phyloP scores from a whole-genome alignment of 2,329 filamentous ascomycete genomes.

The Ramularia collo-cygni region DNA sequence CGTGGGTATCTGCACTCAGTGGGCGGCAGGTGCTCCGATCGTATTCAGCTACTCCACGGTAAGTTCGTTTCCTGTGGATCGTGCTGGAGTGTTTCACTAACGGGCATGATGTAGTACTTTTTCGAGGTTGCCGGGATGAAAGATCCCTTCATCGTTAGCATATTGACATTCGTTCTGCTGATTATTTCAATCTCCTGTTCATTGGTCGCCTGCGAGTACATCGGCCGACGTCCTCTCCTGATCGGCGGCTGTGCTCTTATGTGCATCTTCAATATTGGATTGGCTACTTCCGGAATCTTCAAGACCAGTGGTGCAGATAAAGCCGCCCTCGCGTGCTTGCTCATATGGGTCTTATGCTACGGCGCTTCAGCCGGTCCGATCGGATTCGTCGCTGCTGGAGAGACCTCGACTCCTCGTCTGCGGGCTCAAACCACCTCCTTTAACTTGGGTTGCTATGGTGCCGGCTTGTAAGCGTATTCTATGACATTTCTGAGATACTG shows the following conservation, averaged over 20 bases:
- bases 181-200: slow-evolving; percentile 27
- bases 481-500: neutral
- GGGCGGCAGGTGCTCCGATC: slow-evolving; percentile 14
- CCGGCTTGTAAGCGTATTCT: slow-evolving; percentile 9
- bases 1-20: slow-evolving; percentile 16
- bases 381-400: slow-evolving; percentile 11
- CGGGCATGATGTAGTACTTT: slow-evolving; percentile 8
- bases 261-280: slow-evolving; percentile 13
- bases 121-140: slow-evolving; percentile 14
- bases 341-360: slow-evolving; percentile 16
- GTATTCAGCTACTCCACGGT: slow-evolving; percentile 16
- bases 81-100: neutral
- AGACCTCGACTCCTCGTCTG: slow-evolving; percentile 12
- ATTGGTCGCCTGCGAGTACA: slow-evolving; percentile 12
- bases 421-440: slow-evolving; percentile 10
- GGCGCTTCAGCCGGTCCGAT: slow-evolving; percentile 15
- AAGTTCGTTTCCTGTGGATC: neutral
- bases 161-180: slow-evolving; percentile 33
- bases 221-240: slow-evolving; percentile 13
- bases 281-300: slow-evolving; percentile 11
- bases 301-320: slow-evolving; percentile 6
- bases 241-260: slow-evolving; percentile 12
- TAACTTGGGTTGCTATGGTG: slow-evolving; percentile 6
- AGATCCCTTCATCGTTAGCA: slow-evolving; percentile 14
- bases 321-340: slow-evolving; percentile 12